Percentiles rank a stretch among this genome's conserved stretches.
Conservation (phyloP, 306 rosid genomes). For the Begonia masoniana region DNA sequence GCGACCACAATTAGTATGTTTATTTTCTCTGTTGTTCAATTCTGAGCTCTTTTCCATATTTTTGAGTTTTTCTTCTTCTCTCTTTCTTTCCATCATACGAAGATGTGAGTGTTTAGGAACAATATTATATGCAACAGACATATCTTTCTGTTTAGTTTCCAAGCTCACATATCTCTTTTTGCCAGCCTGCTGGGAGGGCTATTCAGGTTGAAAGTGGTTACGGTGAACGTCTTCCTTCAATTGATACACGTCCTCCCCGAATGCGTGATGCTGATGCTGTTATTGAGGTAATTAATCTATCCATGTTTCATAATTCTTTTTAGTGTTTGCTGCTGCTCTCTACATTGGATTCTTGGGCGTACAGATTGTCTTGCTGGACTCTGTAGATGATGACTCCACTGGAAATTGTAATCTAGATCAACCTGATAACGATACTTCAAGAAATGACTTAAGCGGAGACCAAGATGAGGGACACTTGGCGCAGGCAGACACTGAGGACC, state of each 20-base stretch:
- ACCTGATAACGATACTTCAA: slow-evolving; percentile 36
- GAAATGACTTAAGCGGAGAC: slow-evolving; percentile 40
- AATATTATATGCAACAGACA: neutral
- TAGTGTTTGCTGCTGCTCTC: neutral
- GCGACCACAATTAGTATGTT: slow-evolving; percentile 66
- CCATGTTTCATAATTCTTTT: neutral
- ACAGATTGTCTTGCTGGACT: slow-evolving; percentile 91
- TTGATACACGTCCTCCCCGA: slow-evolving; percentile 92
- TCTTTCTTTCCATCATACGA: neutral
- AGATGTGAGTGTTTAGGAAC: slow-evolving; percentile 1
- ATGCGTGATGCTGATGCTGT: slow-evolving; percentile 95
- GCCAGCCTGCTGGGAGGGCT: slow-evolving; percentile 99
- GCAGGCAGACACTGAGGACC: slow-evolving; percentile 29
- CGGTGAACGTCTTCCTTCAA: slow-evolving; percentile 94
- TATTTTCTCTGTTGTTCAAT: neutral
- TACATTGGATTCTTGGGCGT: slow-evolving; percentile 10
- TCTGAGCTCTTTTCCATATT: neutral
- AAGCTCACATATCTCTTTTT: slow-evolving; percentile 18
- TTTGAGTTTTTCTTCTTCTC: neutral
- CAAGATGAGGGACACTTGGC: slow-evolving; percentile 33
- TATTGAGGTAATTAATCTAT: slow-evolving; percentile 64
- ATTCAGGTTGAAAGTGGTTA: slow-evolving; percentile 97
- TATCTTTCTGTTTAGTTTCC: slow-evolving; percentile 2
- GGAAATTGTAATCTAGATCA: slow-evolving; percentile 41
- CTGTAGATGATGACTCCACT: slow-evolving; percentile 67